Percentiles rank a stretch among this genome's conserved stretches.
Evolutionary conservation across 1,284 basidiomycete genomes (phyloP).

Genomic region (Schizophyllum commune): DNA sequence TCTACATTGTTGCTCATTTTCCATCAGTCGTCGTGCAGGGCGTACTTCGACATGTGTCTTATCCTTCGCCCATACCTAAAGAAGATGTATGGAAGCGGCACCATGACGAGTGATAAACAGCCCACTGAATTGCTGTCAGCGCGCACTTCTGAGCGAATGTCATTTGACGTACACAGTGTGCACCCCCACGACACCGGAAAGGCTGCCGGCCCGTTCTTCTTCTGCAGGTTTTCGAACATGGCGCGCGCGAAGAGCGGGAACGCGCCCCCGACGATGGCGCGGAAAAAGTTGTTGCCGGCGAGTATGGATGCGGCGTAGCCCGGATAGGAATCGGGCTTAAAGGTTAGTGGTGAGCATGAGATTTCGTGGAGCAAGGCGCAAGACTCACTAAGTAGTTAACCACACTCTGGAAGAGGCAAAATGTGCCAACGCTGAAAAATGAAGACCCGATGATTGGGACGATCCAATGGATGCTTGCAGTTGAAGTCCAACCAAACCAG

Average conservation of each 20-base stretch:
- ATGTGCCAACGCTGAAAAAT: slow-evolving; percentile 20
- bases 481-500: slow-evolving; percentile 36
- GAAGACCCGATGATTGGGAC: slow-evolving; percentile 18
- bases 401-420: slow-evolving; percentile 25
- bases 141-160: neutral
- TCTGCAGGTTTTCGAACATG: slow-evolving; percentile 22
- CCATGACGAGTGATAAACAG: neutral
- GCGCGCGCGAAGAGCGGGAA: slow-evolving; percentile 28
- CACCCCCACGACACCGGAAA: neutral
- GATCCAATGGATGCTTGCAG: slow-evolving; percentile 22
- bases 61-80: neutral
- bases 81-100: neutral
- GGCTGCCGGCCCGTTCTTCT: neutral
- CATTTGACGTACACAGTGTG: neutral
- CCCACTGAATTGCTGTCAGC: neutral
- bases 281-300: slow-evolving; percentile 29
- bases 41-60: neutral
- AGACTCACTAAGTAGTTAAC: slow-evolving; percentile 23
- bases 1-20: no score
- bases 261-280: slow-evolving; percentile 25
- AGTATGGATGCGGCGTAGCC: slow-evolving; percentile 28
- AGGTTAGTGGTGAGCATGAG: no score
- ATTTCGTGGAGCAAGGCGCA: no score
- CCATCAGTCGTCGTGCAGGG: neutral
- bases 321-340: slow-evolving; percentile 19